Percentiles rank a stretch among this genome's conserved stretches.
These are phyloP conservation scores for Chaetomium sp. DNA, from an alignment of 2,329 filamentous ascomycete genomes.

Conservation along the genomic window DNA sequence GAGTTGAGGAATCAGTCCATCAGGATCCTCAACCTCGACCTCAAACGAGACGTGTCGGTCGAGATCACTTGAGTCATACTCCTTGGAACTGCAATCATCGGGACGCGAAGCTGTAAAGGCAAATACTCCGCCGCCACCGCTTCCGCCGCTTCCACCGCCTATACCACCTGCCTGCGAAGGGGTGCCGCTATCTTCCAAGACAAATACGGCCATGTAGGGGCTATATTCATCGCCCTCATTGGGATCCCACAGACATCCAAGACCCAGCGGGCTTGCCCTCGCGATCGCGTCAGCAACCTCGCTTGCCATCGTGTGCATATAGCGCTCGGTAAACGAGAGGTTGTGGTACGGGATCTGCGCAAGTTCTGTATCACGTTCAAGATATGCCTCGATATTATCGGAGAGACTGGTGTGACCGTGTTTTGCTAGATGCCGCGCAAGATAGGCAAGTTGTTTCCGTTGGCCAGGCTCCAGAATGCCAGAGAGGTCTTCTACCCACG, in stretches of 20 bases:
- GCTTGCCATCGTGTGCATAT: constrained; percentile 5
- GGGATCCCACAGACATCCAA: constrained; percentile 4
- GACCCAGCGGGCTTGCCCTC: not conserved
- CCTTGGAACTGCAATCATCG: not conserved
- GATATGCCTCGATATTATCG: too few relatives aligned
- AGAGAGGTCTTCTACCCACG: too few relatives aligned
- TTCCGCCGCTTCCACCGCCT: not conserved
- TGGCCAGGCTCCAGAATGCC: too few relatives aligned
- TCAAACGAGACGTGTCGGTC: constrained; percentile 14
- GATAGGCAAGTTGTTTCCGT: too few relatives aligned
- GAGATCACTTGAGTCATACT: constrained; percentile 8
- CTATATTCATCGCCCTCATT: not conserved
- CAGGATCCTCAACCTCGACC: not conserved
- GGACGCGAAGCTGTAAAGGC: constrained; percentile 5
- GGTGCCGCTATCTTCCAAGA: not conserved
- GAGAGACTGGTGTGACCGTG: too few relatives aligned
- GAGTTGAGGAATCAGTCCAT: constrained; percentile 1
- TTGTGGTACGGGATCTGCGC: too few relatives aligned
- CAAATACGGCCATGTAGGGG: constrained; percentile 8
- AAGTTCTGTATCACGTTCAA: not conserved
- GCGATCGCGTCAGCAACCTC: constrained; percentile 6
- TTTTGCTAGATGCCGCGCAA: too few relatives aligned
- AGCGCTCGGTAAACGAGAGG: constrained; percentile 8
- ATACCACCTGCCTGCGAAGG: not conserved
- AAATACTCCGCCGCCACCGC: not conserved